Conservation (phyloP, 305 asterid species). For the Coffea humblotiana region DNA sequence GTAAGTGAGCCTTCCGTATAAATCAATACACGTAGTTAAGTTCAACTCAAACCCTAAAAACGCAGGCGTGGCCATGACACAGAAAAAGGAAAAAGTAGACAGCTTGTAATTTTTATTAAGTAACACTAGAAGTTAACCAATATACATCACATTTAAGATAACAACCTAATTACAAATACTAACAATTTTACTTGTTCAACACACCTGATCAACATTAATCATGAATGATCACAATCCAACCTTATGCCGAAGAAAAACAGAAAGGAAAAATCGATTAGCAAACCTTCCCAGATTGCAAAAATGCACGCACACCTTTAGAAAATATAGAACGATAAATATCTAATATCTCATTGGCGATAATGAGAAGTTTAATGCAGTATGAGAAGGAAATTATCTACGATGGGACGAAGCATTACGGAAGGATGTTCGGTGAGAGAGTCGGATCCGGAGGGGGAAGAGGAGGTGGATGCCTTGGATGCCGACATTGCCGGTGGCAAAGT, state of each 20-base stretch:
- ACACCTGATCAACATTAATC: neutral
- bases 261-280: neutral
- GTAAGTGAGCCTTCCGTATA: neutral
- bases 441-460: slow-evolving; percentile 55
- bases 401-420: slow-evolving; percentile 30
- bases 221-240: neutral
- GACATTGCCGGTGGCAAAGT: slow-evolving; percentile 69
- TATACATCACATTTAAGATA: neutral
- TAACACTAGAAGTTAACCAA: neutral
- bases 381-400: slow-evolving; percentile 17
- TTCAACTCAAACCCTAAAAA: neutral
- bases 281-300: neutral
- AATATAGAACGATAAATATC: neutral
- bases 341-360: neutral
- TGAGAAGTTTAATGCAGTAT: slow-evolving; percentile 30
- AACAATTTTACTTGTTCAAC: neutral
- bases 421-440: slow-evolving; percentile 23
- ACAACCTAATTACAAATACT: neutral
- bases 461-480: slow-evolving; percentile 46
- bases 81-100: neutral
- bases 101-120: neutral
- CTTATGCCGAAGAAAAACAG: neutral
- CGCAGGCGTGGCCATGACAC: neutral
- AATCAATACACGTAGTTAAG: neutral
- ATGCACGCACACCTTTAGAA: neutral